Conservation (phyloP, 495 filamentous ascomycete genomes). For the Neurospora sp. region DNA sequence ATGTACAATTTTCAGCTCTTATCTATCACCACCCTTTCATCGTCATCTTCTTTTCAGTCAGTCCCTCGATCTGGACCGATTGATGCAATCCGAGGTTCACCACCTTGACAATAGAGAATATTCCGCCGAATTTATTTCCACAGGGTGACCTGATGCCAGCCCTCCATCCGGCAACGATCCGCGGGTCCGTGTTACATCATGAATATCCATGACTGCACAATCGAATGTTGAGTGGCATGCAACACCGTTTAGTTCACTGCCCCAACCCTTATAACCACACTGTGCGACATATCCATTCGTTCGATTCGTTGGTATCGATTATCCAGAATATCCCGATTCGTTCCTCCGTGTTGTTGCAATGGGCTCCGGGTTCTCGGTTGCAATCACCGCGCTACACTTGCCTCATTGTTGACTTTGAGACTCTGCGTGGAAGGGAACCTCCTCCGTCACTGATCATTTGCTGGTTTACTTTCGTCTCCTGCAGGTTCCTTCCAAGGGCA, state of each 20-base stretch:
- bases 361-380: background rate
- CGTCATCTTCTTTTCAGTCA: too few relatives aligned
- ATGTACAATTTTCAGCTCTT: too few relatives aligned
- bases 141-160: background rate
- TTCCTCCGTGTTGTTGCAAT: background rate
- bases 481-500: background rate
- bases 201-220: background rate
- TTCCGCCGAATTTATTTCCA: background rate
- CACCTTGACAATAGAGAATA: background rate
- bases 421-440: background rate
- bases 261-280: background rate
- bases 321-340: background rate
- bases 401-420: background rate
- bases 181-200: background rate
- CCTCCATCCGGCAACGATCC: background rate
- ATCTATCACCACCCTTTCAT: too few relatives aligned
- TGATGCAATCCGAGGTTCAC: too few relatives aligned
- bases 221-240: background rate
- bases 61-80: too few relatives aligned
- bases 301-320: background rate
- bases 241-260: background rate
- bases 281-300: background rate
- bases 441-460: background rate
- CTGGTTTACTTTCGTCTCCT: background rate
- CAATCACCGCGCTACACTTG: background rate